Evolutionary conservation across 1,284 basidiomycete genomes (phyloP).

Genomic region (Tilletia walkeri): DNA sequence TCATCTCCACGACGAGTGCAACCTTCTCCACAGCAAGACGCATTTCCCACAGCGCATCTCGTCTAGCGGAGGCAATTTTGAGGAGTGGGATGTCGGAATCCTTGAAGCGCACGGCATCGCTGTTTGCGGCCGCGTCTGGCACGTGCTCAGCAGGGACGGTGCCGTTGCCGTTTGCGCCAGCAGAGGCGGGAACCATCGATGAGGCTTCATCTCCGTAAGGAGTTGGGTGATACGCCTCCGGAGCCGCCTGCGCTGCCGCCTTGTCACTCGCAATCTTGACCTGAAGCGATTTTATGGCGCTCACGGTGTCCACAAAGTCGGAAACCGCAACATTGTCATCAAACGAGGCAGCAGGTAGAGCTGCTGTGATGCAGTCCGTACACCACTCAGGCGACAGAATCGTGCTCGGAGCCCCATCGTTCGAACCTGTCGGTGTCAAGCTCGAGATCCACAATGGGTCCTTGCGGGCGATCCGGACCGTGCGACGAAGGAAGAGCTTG

Average conservation of each 20-base stretch:
- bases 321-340: neutral
- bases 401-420: neutral
- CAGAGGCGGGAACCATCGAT: too few species aligned
- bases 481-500: neutral
- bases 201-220: too few species aligned
- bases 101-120: too few species aligned
- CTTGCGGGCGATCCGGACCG: neutral
- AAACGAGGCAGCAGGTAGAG: neutral
- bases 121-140: too few species aligned
- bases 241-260: neutral
- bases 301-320: conserved; percentile 5
- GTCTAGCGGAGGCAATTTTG: neutral
- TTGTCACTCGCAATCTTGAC: neutral
- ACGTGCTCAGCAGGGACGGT: too few species aligned
- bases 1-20: neutral
- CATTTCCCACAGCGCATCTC: neutral
- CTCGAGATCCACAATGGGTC: conserved; percentile 6
- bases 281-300: neutral
- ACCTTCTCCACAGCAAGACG: neutral
- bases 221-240: too few species aligned
- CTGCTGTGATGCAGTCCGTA: neutral
- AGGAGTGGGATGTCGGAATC: neutral
- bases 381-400: neutral
- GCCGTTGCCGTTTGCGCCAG: too few species aligned
- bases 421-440: neutral